These are phyloP conservation scores for Fusarium begoniae DNA, from an alignment of 2,329 filamentous ascomycete genomes.

Conservation along the genomic window DNA sequence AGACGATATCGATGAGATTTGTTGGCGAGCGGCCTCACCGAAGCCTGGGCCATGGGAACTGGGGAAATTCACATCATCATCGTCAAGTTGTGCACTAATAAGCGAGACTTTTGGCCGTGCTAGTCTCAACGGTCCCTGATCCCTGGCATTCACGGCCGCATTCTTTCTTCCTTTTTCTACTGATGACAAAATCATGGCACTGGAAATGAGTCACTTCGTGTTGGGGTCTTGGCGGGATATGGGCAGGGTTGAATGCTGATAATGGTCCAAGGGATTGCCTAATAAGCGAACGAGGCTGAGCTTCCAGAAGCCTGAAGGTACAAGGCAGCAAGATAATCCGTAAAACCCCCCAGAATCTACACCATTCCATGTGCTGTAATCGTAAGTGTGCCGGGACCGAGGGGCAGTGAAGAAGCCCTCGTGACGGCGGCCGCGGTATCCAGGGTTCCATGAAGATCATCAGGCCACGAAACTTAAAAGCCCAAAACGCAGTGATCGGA, in stretches of 20 bases:
- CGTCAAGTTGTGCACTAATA: constrained; percentile 3
- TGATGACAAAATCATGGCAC: constrained; percentile 20
- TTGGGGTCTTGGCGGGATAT: constrained; percentile 13
- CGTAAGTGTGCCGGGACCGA: background rate
- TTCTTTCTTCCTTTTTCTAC: background rate
- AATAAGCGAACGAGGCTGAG: constrained; percentile 21
- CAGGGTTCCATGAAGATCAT: constrained; percentile 1
- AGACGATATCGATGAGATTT: background rate
- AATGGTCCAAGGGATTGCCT: background rate
- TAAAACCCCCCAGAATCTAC: background rate
- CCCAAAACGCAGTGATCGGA: background rate
- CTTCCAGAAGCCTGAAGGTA: constrained; percentile 22
- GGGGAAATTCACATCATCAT: constrained; percentile 5
- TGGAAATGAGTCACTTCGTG: constrained; percentile 26
- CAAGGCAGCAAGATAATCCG: background rate
- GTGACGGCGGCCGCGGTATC: constrained; percentile 7
- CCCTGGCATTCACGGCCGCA: constrained; percentile 3
- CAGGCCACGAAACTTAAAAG: background rate
- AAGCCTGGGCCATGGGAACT: constrained; percentile 1
- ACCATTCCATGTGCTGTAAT: background rate
- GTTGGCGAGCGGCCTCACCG: constrained; percentile 19
- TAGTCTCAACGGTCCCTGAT: constrained; percentile 23
- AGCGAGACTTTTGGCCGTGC: constrained; percentile 5
- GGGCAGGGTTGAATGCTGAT: background rate
- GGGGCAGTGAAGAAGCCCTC: constrained; percentile 1